A percentile compares a stretch with the other conserved stretches of the same genome.
These are phyloP conservation scores for Mytilinidion resinicola DNA, from an alignment of 495 filamentous ascomycete genomes.

Conservation along the genomic window DNA sequence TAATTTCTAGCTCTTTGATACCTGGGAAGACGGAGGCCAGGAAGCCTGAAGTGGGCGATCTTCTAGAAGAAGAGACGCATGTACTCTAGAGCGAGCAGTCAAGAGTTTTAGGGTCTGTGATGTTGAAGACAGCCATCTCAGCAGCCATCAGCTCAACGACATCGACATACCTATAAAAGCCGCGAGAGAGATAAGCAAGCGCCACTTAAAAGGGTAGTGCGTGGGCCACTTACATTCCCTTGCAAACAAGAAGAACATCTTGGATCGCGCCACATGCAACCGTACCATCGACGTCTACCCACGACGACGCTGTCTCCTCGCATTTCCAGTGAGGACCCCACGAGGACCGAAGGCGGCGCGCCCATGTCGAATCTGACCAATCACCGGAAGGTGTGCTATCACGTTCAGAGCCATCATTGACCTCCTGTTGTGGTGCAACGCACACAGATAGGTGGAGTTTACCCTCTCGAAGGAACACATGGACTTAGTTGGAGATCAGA, in stretches of 20 bases:
- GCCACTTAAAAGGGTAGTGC: background rate
- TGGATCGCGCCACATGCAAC: background rate
- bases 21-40: background rate
- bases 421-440: background rate
- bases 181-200: background rate
- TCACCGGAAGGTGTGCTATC: background rate
- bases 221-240: slow-evolving; percentile 1
- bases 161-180: slow-evolving; percentile 4
- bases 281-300: background rate
- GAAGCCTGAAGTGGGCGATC: background rate
- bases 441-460: background rate
- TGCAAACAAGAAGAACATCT: background rate
- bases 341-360: background rate
- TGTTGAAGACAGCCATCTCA: slow-evolving; percentile 2
- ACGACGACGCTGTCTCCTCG: background rate
- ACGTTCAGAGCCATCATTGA: background rate
- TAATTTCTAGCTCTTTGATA: slow-evolving; percentile 8
- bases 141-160: background rate
- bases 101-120: slow-evolving; percentile 6
- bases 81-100: background rate
- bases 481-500: background rate
- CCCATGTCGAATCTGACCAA: background rate
- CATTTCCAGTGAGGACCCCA: slow-evolving; percentile 3
- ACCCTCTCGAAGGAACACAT: slow-evolving; percentile 1
- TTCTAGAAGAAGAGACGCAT: background rate